Evolutionary conservation across 2,329 filamentous ascomycete species (phyloP), one percentile per base, ranked within the genome.

Genomic region (Fusarium sororula): DNA sequence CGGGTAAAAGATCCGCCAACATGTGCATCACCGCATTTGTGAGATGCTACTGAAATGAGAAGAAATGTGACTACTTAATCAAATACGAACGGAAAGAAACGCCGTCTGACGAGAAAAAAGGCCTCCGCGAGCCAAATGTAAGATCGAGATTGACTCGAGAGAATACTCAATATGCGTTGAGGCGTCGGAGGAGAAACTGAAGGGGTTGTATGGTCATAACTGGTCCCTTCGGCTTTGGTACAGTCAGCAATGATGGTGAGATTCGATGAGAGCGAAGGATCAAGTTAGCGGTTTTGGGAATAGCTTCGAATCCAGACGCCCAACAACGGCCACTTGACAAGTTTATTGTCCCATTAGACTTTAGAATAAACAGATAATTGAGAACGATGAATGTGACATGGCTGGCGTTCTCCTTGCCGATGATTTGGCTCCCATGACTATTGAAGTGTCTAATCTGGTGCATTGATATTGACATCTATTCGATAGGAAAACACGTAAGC

Each of bases 11-110:
- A 1, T 6, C 3, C 10, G 0, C 5, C 20, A 28, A 18, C 5
- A 66, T 58, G 44, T 71, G 35, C 20, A 66, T 13, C 7, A 57
- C 50, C 13, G 57, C 45, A 0, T 54, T 66, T 14, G 15, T 70
- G 7, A 39, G 24, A 18, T 50, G 45, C 20, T 35, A 44, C 15
- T 66, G 30, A 22, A 24, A 32, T 12, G 20, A 47, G 22, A 22
- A 32, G 5, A 44, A 38, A 5, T 62, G 45, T 11, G 37, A 32
- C 8, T 24, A 28, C 9, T 37, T 62, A 4, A 63, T 70, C 5
- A n/a, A 18, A 4, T 62, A 48, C 9, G 22, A 54, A 6, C 55
- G 62, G 35, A 20, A 12, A 2, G 50, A 50, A 8, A 32, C 47
- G 5, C 22, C 28, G 2, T 70, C 44, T 4, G 39, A 39, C 0